Conservation (phyloP, 768 basidiomycete species). For the Cantharellus cinnabarinus region DNA sequence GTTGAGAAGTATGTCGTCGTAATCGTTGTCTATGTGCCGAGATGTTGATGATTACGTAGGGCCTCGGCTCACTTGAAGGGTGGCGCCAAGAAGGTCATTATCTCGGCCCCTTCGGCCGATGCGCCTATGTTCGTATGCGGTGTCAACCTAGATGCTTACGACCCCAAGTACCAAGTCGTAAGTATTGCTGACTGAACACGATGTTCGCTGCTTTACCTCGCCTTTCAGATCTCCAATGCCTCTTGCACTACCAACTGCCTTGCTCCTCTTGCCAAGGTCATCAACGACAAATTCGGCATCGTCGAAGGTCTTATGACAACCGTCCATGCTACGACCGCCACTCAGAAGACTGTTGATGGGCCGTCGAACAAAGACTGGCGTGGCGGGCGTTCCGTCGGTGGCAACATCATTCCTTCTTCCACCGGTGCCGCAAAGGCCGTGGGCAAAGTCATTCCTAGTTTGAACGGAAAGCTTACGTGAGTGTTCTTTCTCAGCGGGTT, state of each 20-base stretch:
- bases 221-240: slow-evolving; percentile 73
- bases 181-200: slow-evolving; percentile 16
- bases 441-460: slow-evolving; percentile 87
- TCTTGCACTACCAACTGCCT: slow-evolving; percentile 99
- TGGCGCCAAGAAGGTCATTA: slow-evolving; percentile 99
- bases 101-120: slow-evolving; percentile 95
- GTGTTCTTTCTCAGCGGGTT: slow-evolving; percentile 13
- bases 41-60: slow-evolving; percentile 20
- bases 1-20: slow-evolving; percentile 44
- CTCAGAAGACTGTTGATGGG: slow-evolving; percentile 88
- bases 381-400: slow-evolving; percentile 84
- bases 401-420: slow-evolving; percentile 98
- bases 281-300: slow-evolving; percentile 93
- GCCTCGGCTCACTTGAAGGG: slow-evolving; percentile 88
- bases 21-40: not conserved
- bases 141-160: slow-evolving; percentile 89
- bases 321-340: slow-evolving; percentile 90
- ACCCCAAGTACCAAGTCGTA: slow-evolving; percentile 71
- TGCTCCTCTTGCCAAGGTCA: slow-evolving; percentile 94
- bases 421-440: slow-evolving; percentile 99
- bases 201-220: slow-evolving; percentile 2
- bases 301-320: slow-evolving; percentile 98
- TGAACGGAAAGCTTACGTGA: slow-evolving; percentile 96
- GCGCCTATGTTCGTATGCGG: slow-evolving; percentile 88
- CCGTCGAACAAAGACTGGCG: slow-evolving; percentile 95